These are phyloP conservation scores for Hymenoscyphus fraxineus DNA, from an alignment of 2,329 filamentous ascomycete species.

Conservation along the genomic window DNA sequence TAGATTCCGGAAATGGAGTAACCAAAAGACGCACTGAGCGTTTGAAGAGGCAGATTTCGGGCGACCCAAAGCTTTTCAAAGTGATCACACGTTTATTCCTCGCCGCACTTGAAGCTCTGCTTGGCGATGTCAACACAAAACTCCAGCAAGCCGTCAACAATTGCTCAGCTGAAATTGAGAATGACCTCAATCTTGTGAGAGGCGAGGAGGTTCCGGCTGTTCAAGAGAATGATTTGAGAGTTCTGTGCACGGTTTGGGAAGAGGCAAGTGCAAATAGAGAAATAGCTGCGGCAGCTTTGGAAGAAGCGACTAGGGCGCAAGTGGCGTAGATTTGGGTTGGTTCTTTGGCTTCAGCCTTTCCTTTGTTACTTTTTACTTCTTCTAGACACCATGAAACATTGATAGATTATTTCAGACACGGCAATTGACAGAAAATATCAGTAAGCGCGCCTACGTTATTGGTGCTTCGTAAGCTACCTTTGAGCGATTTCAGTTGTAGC, in stretches of 20 bases:
- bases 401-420: too few relatives aligned
- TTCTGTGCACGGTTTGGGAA: constrained; percentile 10
- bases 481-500: too few relatives aligned
- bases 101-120: constrained; percentile 2
- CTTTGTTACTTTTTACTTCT: too few relatives aligned
- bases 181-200: constrained; percentile 15
- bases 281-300: constrained; percentile 6
- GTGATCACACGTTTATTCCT: constrained; percentile 13
- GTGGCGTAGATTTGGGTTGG: not conserved
- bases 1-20: constrained; percentile 7
- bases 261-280: constrained; percentile 10
- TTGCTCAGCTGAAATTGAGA: constrained; percentile 14
- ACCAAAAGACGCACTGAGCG: constrained; percentile 2
- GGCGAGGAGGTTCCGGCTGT: constrained; percentile 10
- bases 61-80: constrained; percentile 13
- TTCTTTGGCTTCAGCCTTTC: too few relatives aligned
- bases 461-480: too few relatives aligned
- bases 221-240: constrained; percentile 9
- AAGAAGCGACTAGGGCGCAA: not conserved
- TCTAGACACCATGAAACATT: too few relatives aligned
- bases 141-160: constrained; percentile 9
- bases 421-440: too few relatives aligned
- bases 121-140: constrained; percentile 6
- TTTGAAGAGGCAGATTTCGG: constrained; percentile 10
- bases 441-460: too few relatives aligned